Evolutionary conservation across 108 stramenopile genomes (phyloP).

Genomic region (Mayamaea pseudoterrestris): DNA sequence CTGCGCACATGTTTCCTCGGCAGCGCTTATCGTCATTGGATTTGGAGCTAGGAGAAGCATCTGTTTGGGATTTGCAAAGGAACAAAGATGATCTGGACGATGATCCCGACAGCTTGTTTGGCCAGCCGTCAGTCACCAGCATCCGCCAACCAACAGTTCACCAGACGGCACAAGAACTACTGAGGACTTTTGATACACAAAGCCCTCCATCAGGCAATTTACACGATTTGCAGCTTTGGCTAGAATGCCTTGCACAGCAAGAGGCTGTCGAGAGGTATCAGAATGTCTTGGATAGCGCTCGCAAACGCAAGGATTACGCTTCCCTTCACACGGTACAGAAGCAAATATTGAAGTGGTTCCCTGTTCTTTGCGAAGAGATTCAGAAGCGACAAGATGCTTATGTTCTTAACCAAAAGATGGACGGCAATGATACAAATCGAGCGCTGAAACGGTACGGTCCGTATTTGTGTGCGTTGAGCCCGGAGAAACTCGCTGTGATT

Average conservation of each 20-base stretch:
- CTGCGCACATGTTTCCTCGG: constrained; percentile 1
- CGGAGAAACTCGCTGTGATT: constrained; percentile 85
- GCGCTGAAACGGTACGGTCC: constrained; percentile 64
- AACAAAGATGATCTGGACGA: neutral
- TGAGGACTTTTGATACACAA: constrained; percentile 5
- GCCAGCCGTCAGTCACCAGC: neutral
- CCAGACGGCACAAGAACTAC: constrained; percentile 1
- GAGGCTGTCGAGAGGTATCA: constrained; percentile 44
- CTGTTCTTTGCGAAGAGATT: constrained; percentile 49
- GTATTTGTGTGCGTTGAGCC: constrained; percentile 62
- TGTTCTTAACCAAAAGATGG: constrained; percentile 12
- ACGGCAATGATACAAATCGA: constrained; percentile 8
- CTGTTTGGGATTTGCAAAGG: neutral
- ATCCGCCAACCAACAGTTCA: neutral
- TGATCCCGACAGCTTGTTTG: neutral
- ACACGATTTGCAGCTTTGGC: constrained; percentile 45
- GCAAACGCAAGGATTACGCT: constrained; percentile 55
- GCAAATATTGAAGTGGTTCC: constrained; percentile 66
- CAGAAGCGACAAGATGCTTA: constrained; percentile 55
- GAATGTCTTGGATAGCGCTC: constrained; percentile 42
- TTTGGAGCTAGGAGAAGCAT: neutral
- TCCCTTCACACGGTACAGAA: constrained; percentile 51
- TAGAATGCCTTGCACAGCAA: constrained; percentile 63
- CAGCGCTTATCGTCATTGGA: neutral
- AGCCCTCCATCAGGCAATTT: neutral